Conservation (phyloP, 768 basidiomycete species). For the Lentinula aciculospora region DNA sequence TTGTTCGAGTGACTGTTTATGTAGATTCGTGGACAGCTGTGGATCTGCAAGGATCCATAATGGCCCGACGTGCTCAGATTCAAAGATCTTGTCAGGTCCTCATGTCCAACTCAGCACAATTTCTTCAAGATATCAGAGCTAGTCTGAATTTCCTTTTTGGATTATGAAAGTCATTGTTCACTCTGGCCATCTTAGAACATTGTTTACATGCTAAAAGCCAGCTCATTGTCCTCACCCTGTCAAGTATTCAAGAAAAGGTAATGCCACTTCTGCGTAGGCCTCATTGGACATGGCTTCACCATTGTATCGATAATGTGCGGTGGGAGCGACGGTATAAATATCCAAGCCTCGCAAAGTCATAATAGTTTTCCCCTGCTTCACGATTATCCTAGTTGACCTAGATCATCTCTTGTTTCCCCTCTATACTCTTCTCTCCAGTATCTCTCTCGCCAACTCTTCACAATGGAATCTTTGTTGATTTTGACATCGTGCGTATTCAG, state of each 20-base stretch:
- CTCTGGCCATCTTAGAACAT: neutral
- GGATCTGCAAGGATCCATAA: too few species aligned
- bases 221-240: neutral
- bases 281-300: neutral
- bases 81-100: too few species aligned
- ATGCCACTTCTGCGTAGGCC: neutral
- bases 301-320: neutral
- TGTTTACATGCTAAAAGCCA: neutral
- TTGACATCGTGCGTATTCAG: too few species aligned
- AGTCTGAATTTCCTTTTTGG: neutral
- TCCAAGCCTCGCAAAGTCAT: neutral
- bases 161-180: neutral
- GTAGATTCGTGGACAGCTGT: too few species aligned
- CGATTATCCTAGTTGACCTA: neutral
- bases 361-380: neutral
- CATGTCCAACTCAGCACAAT: neutral
- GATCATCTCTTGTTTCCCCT: neutral
- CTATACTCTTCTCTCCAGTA: neutral
- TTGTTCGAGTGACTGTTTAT: too few species aligned
- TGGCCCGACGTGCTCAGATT: too few species aligned
- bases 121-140: neutral
- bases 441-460: neutral
- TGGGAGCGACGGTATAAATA: neutral
- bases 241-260: neutral
- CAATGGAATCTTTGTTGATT: too few species aligned